Conservation (phyloP, 2,329 filamentous ascomycete species). For the Fusarium sp. region DNA sequence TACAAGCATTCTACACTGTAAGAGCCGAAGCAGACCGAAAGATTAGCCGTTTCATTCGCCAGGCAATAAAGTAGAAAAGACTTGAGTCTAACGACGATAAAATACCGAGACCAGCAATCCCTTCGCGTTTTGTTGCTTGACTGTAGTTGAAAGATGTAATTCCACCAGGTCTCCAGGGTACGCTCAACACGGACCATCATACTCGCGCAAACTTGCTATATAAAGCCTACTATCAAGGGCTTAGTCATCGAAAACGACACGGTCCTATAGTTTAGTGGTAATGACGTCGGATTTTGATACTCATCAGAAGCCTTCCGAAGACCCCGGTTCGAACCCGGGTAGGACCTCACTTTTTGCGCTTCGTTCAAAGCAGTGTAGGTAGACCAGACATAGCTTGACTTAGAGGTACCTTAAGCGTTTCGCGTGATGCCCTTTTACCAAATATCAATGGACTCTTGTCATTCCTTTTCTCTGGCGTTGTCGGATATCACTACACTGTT, state of each 20-base stretch:
- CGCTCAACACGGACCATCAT: not conserved
- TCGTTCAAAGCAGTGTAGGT: fast-evolving
- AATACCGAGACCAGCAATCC: not conserved
- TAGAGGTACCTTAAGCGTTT: too few species aligned
- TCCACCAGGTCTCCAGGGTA: not conserved
- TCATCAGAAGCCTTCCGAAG: constrained; percentile 15
- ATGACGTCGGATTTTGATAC: constrained; percentile 33
- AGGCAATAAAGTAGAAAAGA: too few species aligned
- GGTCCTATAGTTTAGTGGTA: constrained; percentile 36
- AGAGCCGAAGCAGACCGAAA: too few species aligned
- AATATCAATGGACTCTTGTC: fast-evolving
- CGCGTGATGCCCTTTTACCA: too few species aligned
- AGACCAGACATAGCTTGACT: not conserved
- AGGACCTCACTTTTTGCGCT: constrained; percentile 20
- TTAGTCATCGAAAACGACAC: constrained; percentile 7
- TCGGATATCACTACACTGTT: too few species aligned
- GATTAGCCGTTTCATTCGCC: too few species aligned
- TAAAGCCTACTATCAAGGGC: fast-evolving
- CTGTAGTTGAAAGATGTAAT: not conserved
- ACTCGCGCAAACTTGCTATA: fast-evolving
- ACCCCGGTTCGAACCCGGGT: constrained; percentile 35
- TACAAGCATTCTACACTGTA: not conserved
- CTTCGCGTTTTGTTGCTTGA: not conserved
- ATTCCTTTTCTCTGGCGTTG: too few species aligned
- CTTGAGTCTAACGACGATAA: too few species aligned